phyloP scores from a whole-genome alignment of 441 rosid species.

The Lepidium campestre region DNA sequence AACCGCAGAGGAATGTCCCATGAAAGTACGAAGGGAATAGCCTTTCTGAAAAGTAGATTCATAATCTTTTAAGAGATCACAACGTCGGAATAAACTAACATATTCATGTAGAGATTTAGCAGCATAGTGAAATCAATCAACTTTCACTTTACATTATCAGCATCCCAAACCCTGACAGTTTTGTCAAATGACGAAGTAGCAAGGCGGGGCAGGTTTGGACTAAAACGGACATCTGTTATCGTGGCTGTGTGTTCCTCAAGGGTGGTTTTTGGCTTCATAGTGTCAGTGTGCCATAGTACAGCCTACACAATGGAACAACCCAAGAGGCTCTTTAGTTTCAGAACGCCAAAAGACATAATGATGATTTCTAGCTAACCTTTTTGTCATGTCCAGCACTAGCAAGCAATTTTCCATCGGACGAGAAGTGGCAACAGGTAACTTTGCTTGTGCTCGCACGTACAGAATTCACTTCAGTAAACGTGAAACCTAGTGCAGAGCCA shows the following conservation, averaged over 20 bases:
- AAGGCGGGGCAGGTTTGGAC: conserved; percentile 81
- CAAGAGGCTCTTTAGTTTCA: background rate
- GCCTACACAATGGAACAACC: conserved; percentile 45
- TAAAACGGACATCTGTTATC: conserved; percentile 88
- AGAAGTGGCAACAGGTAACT: conserved; percentile 84
- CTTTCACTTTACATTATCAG: conserved; percentile 60
- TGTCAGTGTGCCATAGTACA: conserved; percentile 69
- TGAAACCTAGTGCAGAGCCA: conserved; percentile 47
- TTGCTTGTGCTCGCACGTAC: conserved; percentile 61
- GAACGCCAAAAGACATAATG: background rate
- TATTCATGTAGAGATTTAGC: background rate
- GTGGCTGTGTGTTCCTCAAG: conserved; percentile 75
- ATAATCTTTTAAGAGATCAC: conserved; percentile 3
- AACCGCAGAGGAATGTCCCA: conserved; percentile 70
- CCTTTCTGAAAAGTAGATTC: conserved; percentile 59
- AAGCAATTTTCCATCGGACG: conserved; percentile 86
- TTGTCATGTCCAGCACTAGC: conserved; percentile 92
- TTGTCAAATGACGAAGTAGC: conserved; percentile 93
- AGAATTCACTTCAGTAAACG: conserved; percentile 67
- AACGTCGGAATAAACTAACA: background rate
- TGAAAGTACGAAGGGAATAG: conserved; percentile 67
- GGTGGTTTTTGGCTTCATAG: conserved; percentile 58
- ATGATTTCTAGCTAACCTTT: conserved; percentile 47
- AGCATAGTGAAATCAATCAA: background rate
- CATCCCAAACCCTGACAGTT: conserved; percentile 95